Percentiles rank a stretch among this genome's conserved stretches.
These are phyloP conservation scores for Hymenoscyphus infarciens DNA, from an alignment of 2,329 filamentous ascomycete genomes.

Conservation along the genomic window DNA sequence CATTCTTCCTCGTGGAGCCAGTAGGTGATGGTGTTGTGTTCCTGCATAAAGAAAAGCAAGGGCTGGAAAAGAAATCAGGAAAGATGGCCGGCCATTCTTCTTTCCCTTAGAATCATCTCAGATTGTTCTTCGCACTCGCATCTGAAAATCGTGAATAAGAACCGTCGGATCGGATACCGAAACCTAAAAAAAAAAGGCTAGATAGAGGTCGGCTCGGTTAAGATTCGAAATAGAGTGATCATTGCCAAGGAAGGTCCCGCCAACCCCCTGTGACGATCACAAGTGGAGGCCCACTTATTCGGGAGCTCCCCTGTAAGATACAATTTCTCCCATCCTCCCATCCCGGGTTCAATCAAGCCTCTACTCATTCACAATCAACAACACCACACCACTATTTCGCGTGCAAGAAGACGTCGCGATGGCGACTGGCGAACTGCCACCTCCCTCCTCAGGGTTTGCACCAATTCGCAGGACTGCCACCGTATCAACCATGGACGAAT, in stretches of 20 bases:
- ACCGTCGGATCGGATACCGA: not conserved
- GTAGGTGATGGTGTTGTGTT: too few species aligned
- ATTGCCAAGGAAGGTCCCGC: not conserved
- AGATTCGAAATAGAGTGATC: not conserved
- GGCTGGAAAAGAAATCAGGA: too few species aligned
- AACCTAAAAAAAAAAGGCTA: too few species aligned
- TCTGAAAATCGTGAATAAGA: not conserved
- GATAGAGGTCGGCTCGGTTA: too few species aligned
- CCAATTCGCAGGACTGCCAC: not conserved
- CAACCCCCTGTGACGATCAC: conserved; percentile 1
- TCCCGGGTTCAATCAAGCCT: not conserved
- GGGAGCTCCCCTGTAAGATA: not conserved
- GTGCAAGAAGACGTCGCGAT: not conserved
- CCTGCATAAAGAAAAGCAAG: too few species aligned
- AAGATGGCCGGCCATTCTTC: too few species aligned
- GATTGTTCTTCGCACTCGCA: not conserved
- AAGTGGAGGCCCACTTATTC: not conserved
- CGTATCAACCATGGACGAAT: not conserved
- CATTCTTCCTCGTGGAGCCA: too few species aligned
- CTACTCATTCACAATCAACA: not conserved
- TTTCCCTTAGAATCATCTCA: too few species aligned
- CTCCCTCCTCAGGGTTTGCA: not conserved
- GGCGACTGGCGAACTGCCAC: not conserved
- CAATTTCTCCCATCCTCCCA: not conserved
- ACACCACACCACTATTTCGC: not conserved